Evolutionary conservation across 305 asterid species (phyloP).

Genomic region (Rubia tinctorum): DNA sequence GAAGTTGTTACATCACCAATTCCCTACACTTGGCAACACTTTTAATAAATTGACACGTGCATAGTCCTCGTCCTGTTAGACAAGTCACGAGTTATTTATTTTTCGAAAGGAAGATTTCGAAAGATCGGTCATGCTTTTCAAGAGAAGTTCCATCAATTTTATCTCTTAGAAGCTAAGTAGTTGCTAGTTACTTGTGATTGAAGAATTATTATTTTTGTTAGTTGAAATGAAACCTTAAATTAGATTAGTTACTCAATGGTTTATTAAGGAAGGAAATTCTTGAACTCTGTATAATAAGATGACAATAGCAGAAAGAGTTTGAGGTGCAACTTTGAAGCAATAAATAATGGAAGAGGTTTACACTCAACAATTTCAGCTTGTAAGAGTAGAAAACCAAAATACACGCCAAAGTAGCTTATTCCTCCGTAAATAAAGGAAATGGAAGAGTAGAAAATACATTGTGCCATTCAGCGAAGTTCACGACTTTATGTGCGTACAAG

Average conservation of each 20-base stretch:
- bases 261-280: background rate
- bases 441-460: background rate
- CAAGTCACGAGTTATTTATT: background rate
- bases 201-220: too few relatives aligned
- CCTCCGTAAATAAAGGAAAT: background rate
- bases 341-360: background rate
- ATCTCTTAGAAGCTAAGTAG: background rate
- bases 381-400: background rate
- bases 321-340: background rate
- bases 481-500: background rate
- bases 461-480: background rate
- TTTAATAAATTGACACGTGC: background rate
- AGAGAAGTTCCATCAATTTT: background rate
- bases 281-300: background rate
- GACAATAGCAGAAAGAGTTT: background rate
- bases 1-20: background rate
- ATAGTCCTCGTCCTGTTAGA: background rate
- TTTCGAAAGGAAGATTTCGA: background rate
- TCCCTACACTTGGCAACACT: background rate
- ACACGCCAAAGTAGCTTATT: background rate
- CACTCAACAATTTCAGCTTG: slow-evolving; percentile 4
- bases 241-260: background rate
- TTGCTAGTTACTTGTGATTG: background rate
- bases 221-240: background rate
- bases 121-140: background rate